A percentile compares a stretch with the other conserved stretches of the same genome.
These are phyloP conservation scores for Fusarium staphyleae DNA, from an alignment of 2,329 filamentous ascomycete species.

Conservation along the genomic window DNA sequence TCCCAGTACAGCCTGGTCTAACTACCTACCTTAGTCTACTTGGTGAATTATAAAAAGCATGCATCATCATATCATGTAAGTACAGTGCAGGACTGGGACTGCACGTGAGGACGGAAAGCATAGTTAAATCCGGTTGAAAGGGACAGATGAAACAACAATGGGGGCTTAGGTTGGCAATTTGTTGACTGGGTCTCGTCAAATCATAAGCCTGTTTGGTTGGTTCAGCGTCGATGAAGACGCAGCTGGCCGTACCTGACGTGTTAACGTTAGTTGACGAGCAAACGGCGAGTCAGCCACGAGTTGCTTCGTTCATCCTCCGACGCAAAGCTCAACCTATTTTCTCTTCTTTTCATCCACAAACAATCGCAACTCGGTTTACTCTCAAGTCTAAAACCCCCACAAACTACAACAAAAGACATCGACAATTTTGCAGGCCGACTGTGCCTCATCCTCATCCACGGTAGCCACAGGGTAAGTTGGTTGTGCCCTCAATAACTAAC, in stretches of 20 bases:
- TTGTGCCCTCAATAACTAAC: constrained; percentile 1
- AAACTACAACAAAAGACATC: not conserved
- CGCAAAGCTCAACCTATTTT: not conserved
- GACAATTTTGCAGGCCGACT: too few species aligned
- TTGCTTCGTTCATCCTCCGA: not conserved
- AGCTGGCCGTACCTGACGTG: not conserved
- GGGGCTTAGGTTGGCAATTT: too few species aligned
- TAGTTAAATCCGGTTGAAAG: too few species aligned
- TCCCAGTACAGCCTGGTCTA: too few species aligned
- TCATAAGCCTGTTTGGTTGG: too few species aligned
- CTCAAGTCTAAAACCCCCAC: not conserved
- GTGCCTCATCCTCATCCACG: too few species aligned
- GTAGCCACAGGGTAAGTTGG: not conserved
- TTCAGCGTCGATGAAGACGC: not conserved
- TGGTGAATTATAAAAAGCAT: too few species aligned
- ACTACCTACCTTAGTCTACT: too few species aligned
- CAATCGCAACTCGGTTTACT: not conserved
- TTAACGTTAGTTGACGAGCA: too few species aligned
- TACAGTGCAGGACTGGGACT: not conserved
- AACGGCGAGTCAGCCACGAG: not conserved
- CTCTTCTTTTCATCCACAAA: not conserved
- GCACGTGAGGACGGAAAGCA: too few species aligned
- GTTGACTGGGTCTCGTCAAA: too few species aligned
- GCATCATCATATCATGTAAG: not conserved
- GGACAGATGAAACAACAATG: too few species aligned